These are phyloP conservation scores for Oleoguttula mirabilis DNA, from an alignment of 495 filamentous ascomycete species.

Conservation along the genomic window DNA sequence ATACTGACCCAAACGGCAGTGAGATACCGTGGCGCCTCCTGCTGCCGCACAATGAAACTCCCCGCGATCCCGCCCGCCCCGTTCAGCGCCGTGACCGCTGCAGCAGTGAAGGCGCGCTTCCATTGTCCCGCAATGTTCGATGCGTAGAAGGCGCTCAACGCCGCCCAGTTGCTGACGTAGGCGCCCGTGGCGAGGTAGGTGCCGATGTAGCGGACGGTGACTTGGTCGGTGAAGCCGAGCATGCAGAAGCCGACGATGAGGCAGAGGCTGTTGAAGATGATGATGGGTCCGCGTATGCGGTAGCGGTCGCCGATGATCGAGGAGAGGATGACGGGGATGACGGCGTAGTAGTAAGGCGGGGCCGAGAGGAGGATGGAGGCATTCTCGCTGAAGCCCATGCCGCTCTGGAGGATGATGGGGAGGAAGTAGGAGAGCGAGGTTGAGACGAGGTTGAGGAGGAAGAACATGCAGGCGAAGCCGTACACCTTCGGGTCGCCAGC, in stretches of 20 bases:
- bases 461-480: constrained; percentile 60
- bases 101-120: constrained; percentile 63
- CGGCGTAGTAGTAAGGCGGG: constrained; percentile 66
- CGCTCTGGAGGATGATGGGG: constrained; percentile 57
- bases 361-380: constrained; percentile 59
- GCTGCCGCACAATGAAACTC: constrained; percentile 56
- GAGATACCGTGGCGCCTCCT: constrained; percentile 55
- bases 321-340: constrained; percentile 57
- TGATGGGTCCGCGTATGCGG: constrained; percentile 53
- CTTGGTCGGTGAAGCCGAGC: constrained; percentile 57
- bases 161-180: constrained; percentile 72
- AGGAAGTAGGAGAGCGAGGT: constrained; percentile 54
- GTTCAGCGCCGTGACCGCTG: constrained; percentile 56
- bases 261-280: constrained; percentile 59
- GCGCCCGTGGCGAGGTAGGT: constrained; percentile 66
- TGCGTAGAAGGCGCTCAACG: constrained; percentile 58
- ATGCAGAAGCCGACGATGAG: constrained; percentile 63
- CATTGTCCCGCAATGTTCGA: constrained; percentile 65
- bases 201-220: constrained; percentile 59
- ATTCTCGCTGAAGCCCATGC: constrained; percentile 58
- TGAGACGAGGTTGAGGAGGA: constrained; percentile 59
- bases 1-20: constrained; percentile 66
- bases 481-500: constrained; percentile 60
- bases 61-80: constrained; percentile 67
- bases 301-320: constrained; percentile 57